These are phyloP conservation scores for Diaporthe caulivora DNA, from an alignment of 2,329 filamentous ascomycete genomes.

Conservation along the genomic window DNA sequence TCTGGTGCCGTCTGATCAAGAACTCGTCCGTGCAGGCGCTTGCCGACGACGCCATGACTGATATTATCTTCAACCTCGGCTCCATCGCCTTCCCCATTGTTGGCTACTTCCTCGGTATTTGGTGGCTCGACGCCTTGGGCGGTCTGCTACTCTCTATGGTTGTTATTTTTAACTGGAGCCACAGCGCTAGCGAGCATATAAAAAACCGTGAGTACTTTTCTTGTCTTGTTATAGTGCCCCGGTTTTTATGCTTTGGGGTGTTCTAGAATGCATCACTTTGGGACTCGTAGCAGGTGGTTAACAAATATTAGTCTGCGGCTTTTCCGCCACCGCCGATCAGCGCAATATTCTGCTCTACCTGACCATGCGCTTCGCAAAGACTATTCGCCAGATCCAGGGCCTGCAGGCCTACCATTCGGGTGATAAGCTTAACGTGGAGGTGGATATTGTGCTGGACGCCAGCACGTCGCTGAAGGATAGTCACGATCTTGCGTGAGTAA, in stretches of 20 bases:
- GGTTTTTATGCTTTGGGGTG: too few species aligned
- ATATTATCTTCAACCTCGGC: slow-evolving; percentile 92
- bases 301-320: too few species aligned
- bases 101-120: slow-evolving; percentile 80
- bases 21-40: slow-evolving; percentile 89
- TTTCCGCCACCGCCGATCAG: slow-evolving; percentile 83
- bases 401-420: slow-evolving; percentile 87
- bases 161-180: slow-evolving; percentile 84
- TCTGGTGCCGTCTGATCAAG: slow-evolving; percentile 88
- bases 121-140: slow-evolving; percentile 87
- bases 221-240: too few species aligned
- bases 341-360: slow-evolving; percentile 89
- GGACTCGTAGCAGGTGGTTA: too few species aligned
- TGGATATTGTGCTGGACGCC: slow-evolving; percentile 86
- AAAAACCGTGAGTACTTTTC: too few species aligned
- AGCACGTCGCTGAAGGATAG: slow-evolving; percentile 81
- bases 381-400: slow-evolving; percentile 87
- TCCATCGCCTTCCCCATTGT: slow-evolving; percentile 89
- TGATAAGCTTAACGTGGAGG: slow-evolving; percentile 85
- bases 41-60: slow-evolving; percentile 52
- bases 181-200: slow-evolving; percentile 81
- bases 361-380: slow-evolving; percentile 92
- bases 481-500: slow-evolving; percentile 74
- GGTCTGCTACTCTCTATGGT: slow-evolving; percentile 82
- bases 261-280: too few species aligned